These are phyloP conservation scores for Musa troglodytarum DNA, from an alignment of 176 grass and related monocot species.

Conservation along the genomic window DNA sequence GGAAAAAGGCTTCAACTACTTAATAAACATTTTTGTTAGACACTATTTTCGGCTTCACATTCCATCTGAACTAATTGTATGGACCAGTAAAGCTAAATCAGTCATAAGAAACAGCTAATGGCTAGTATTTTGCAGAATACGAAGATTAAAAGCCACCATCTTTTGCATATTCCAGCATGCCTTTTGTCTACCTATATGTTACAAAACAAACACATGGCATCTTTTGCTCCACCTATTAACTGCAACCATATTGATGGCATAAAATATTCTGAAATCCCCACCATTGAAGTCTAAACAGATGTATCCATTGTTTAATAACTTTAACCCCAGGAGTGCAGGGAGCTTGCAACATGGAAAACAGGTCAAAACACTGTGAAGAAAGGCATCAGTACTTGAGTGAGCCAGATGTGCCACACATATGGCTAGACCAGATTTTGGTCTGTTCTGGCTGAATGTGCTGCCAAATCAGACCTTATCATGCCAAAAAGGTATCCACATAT, in stretches of 20 bases:
- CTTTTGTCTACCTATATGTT: background rate
- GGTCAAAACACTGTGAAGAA: no score
- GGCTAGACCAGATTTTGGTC: no score
- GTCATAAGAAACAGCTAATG: background rate
- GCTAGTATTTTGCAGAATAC: background rate
- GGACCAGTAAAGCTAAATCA: background rate
- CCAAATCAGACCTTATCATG: background rate
- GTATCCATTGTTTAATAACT: no score
- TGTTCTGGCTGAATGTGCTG: no score
- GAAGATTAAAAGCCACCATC: background rate
- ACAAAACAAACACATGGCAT: background rate
- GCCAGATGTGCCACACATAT: background rate
- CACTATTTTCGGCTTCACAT: no score
- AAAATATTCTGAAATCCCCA: background rate
- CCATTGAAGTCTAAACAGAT: no score
- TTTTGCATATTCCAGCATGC: background rate
- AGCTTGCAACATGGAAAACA: no score
- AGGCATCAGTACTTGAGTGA: no score
- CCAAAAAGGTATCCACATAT: background rate
- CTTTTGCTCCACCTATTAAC: background rate
- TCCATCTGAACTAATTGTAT: background rate
- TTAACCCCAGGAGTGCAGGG: no score
- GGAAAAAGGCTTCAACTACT: background rate
- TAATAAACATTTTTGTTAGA: background rate
- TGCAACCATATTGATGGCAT: background rate